These are phyloP conservation scores for Penicillium salamii DNA, from an alignment of 495 filamentous ascomycete genomes.

Conservation along the genomic window DNA sequence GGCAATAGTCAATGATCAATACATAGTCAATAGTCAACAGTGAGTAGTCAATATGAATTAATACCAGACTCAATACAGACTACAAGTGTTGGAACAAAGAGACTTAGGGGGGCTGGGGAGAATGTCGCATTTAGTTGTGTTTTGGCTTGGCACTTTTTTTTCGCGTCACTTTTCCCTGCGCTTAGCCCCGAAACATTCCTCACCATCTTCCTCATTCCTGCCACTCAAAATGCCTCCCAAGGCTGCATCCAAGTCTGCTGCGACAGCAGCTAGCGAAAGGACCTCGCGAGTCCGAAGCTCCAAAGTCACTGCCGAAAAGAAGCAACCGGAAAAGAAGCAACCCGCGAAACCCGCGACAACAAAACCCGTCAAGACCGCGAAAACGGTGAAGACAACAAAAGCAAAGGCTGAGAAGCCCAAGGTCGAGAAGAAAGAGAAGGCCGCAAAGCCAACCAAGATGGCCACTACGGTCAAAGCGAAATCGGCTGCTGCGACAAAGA, in stretches of 20 bases:
- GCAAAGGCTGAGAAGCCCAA: conserved; percentile 13
- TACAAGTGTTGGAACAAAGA: too few species aligned
- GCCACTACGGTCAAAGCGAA: conserved; percentile 10
- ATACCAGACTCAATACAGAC: too few species aligned
- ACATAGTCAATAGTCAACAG: too few species aligned
- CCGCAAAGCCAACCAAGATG: conserved; percentile 7
- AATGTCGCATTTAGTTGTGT: conserved; percentile 25
- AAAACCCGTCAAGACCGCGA: conserved; percentile 12
- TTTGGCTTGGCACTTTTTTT: conserved; percentile 10
- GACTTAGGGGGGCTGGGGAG: conserved; percentile 10
- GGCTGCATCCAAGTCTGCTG: conserved; percentile 12
- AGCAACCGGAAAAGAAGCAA: conserved; percentile 12
- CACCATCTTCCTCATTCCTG: background rate
- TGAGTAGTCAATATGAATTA: too few species aligned
- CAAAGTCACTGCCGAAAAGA: background rate
- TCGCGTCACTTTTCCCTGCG: conserved; percentile 11
- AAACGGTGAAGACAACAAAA: conserved; percentile 10
- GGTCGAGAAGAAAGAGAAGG: background rate
- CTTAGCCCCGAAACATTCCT: conserved; percentile 8
- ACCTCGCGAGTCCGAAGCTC: background rate
- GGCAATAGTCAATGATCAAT: too few species aligned
- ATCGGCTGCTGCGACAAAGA: conserved; percentile 25
- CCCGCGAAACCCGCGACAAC: conserved; percentile 6
- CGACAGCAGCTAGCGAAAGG: background rate
- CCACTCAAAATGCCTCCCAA: conserved; percentile 35